phyloP scores from a whole-genome alignment of 805 yeast genomes.

The Wickerhamomyces subpelliculosus region DNA sequence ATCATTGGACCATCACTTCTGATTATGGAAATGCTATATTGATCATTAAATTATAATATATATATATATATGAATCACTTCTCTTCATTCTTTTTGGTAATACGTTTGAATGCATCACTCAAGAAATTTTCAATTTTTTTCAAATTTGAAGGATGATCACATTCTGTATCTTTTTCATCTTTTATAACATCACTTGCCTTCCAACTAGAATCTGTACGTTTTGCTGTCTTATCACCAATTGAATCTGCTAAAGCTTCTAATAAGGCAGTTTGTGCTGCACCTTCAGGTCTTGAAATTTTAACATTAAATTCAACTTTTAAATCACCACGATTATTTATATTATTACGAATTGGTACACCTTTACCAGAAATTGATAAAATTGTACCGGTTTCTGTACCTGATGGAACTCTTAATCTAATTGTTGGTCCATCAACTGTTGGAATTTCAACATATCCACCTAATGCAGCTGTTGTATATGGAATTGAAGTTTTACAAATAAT shows the following conservation, averaged over 20 bases:
- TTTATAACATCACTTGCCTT: not conserved
- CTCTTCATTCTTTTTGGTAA: slow-evolving; percentile 18
- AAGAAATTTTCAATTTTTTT: slow-evolving; percentile 47
- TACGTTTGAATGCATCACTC: slow-evolving; percentile 40
- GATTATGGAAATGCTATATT: no score
- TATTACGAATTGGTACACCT: slow-evolving; percentile 70
- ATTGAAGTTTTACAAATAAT: slow-evolving; percentile 60
- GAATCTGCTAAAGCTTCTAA: slow-evolving; percentile 95
- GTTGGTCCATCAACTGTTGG: slow-evolving; percentile 83
- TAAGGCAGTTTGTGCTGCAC: slow-evolving; percentile 80
- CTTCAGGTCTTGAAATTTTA: slow-evolving; percentile 63
- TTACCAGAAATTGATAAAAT: slow-evolving; percentile 70
- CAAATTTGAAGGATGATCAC: slow-evolving; percentile 39
- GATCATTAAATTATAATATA: not conserved
- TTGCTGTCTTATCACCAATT: slow-evolving; percentile 73
- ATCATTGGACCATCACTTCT: no score
- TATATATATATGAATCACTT: slow-evolving; percentile 9
- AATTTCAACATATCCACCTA: slow-evolving; percentile 87
- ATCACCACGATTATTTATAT: slow-evolving; percentile 63
- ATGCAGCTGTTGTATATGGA: slow-evolving; percentile 92
- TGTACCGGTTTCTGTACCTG: slow-evolving; percentile 78
- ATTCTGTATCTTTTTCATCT: not conserved
- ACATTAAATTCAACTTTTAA: slow-evolving; percentile 70
- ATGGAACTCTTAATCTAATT: slow-evolving; percentile 70
- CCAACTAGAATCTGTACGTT: slow-evolving; percentile 35